These are phyloP conservation scores for Warburgia ugandensis DNA, from an alignment of 164 flowering plant species.

Conservation along the genomic window DNA sequence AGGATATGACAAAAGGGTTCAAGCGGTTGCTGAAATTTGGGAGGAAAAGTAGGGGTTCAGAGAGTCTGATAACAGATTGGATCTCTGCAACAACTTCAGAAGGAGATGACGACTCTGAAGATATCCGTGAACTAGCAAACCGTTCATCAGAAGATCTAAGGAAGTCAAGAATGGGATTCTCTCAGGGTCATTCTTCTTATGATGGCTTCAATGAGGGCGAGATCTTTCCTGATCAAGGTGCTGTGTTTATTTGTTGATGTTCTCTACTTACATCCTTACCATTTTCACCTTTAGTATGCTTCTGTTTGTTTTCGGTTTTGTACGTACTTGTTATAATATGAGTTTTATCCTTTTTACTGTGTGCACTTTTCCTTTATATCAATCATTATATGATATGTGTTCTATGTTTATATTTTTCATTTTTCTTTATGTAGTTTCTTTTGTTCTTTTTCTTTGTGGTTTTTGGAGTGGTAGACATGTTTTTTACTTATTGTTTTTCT, in stretches of 20 bases:
- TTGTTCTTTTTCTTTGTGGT: no score
- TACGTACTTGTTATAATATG: not conserved
- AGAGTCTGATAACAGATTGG: conserved; percentile 68
- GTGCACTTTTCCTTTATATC: not conserved
- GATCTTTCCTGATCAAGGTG: conserved; percentile 41
- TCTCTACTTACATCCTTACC: no score
- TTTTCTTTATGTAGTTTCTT: no score
- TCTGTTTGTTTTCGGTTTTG: no score
- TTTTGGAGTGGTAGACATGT: no score
- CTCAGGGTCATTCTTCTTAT: conserved; percentile 56
- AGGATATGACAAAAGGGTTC: conserved; percentile 85
- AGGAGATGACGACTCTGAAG: conserved; percentile 97
- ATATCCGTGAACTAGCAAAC: conserved; percentile 73
- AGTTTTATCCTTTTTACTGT: not conserved
- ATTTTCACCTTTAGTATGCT: no score
- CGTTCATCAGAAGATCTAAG: conserved; percentile 85
- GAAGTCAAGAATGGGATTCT: conserved; percentile 88
- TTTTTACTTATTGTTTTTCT: no score
- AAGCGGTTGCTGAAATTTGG: conserved; percentile 89
- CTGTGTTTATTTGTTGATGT: conserved; percentile 5
- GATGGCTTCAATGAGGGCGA: conserved; percentile 59
- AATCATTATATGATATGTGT: no score
- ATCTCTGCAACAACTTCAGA: conserved; percentile 97
- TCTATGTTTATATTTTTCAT: no score
- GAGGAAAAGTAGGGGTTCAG: conserved; percentile 76